Base-by-base conservation (phyloP, 805 yeast species). In the Isabelozyma heimii region DNA sequence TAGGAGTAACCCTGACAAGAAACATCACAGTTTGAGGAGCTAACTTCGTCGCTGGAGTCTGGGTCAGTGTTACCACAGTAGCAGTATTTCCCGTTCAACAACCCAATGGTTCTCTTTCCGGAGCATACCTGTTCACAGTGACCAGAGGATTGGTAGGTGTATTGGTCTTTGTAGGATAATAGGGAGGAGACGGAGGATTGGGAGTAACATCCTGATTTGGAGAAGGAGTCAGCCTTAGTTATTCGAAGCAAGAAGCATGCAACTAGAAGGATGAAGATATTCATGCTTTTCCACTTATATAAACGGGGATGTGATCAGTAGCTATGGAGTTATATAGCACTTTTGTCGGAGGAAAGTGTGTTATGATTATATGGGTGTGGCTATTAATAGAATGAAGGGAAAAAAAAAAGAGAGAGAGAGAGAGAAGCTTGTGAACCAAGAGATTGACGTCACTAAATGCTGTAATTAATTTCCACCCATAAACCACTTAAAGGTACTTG, bases 111-210 rank as follows among this genome's bases (percentile, higher is more conserved):
- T 35, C 55, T 58, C 20, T 66, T 70, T 8, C 77, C 77, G 46
- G 60, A 47, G 66, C 97, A 85, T 52, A 72, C 69, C 7, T 58
- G 54, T 49, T 73, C 69, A 64, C 94, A 86, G 59, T 80, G 69
- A 7, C 77, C 70, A 14, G 82, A 77, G 8, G 90, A 76, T 66
- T 87, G 91, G 61, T 69, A 85, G 1, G 64, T 67, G 62, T 79
- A 80, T 2, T 73, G 57, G 28, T 85, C 88, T 51, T 70, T 62
- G 47, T 57, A 61, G n/a, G 61, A 44, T 56, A 71, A 79, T 62
- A 44, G 44, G 2, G 60, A 51, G 40, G 42, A 66, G 4, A 77
- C 54, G n/a, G 62, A 44, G 26, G 73, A 53, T 58, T 57, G 40
- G 30, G 54, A 46, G 49, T 47, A 66, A 52, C 70, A 66, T 13